Evolutionary conservation across 2,329 filamentous ascomycete species (phyloP).

Genomic region (Leptographium wingfieldii): DNA sequence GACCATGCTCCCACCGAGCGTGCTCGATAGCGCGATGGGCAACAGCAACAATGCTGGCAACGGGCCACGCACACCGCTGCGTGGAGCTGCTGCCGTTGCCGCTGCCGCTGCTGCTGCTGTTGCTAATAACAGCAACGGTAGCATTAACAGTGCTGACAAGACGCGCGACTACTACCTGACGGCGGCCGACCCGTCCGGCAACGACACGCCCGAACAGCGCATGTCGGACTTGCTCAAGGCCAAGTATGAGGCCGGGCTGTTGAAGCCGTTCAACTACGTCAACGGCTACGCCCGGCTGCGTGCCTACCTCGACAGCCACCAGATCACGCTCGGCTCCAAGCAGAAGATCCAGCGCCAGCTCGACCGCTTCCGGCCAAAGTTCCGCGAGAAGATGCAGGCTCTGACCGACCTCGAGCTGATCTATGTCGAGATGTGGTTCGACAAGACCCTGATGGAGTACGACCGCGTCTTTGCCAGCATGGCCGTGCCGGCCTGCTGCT

Average conservation of each 20-base stretch:
- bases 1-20: background rate
- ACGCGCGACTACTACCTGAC: constrained; percentile 91
- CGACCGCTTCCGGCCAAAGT: constrained; percentile 88
- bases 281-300: constrained; percentile 86
- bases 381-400: constrained; percentile 84
- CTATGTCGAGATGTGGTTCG: constrained; percentile 98
- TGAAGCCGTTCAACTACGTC: constrained; percentile 97
- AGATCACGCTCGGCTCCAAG: constrained; percentile 64
- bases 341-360: constrained; percentile 87
- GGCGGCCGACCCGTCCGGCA: constrained; percentile 83
- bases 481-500: constrained; percentile 96
- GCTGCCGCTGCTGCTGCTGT: background rate
- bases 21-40: background rate
- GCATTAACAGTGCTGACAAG: constrained; percentile 43
- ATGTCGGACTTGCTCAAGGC: constrained; percentile 91
- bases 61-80: background rate
- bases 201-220: constrained; percentile 75
- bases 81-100: background rate
- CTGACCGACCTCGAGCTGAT: constrained; percentile 91
- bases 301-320: constrained; percentile 78
- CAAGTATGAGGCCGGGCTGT: constrained; percentile 88
- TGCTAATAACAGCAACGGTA: background rate
- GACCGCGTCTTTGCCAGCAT: constrained; percentile 97
- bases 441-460: constrained; percentile 91
- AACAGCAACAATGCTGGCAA: background rate